These are phyloP conservation scores for Stagonosporopsis tanaceti DNA, from an alignment of 2,329 filamentous ascomycete genomes.

Conservation along the genomic window DNA sequence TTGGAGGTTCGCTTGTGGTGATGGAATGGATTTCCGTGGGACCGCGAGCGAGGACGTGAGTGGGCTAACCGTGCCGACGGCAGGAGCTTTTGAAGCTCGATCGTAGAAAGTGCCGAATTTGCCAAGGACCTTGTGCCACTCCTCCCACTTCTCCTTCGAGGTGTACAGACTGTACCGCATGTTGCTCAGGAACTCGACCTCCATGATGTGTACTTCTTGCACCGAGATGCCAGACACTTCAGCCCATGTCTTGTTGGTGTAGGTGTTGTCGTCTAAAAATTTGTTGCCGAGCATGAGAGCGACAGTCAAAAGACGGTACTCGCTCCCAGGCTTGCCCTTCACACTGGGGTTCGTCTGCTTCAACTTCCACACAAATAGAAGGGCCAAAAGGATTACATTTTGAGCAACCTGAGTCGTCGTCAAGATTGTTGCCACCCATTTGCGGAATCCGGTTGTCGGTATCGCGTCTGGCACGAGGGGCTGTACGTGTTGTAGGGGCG, in stretches of 20 bases:
- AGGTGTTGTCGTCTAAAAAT: slow-evolving; percentile 98
- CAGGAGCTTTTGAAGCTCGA: slow-evolving; percentile 63
- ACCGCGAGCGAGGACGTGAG: slow-evolving; percentile 49
- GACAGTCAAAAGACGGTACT: slow-evolving; percentile 90
- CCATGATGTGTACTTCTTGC: slow-evolving; percentile 97
- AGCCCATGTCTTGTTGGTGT: slow-evolving; percentile 99
- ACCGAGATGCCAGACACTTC: slow-evolving; percentile 96
- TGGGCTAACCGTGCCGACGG: slow-evolving; percentile 51
- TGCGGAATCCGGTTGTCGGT: slow-evolving; percentile 81
- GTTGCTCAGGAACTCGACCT: slow-evolving; percentile 99
- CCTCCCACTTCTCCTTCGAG: slow-evolving; percentile 83
- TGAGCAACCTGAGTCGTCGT: slow-evolving; percentile 95
- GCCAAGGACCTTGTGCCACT: slow-evolving; percentile 84
- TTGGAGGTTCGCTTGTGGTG: slow-evolving; percentile 60
- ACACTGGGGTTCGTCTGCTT: slow-evolving; percentile 90
- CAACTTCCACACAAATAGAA: slow-evolving; percentile 91
- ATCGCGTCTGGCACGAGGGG: slow-evolving; percentile 75
- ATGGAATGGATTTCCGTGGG: slow-evolving; percentile 57
- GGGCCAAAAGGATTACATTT: slow-evolving; percentile 88
- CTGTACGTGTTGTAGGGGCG: slow-evolving; percentile 54
- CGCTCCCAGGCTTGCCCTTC: slow-evolving; percentile 90
- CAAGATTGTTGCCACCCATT: slow-evolving; percentile 92
- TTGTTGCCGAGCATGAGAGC: slow-evolving; percentile 98
- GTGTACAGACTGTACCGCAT: slow-evolving; percentile 94
- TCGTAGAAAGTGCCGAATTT: slow-evolving; percentile 87